Percentiles rank a stretch among this genome's conserved stretches.
Conservation (phyloP, 2,329 filamentous ascomycete genomes). For the Fusarium phyllophilum region DNA sequence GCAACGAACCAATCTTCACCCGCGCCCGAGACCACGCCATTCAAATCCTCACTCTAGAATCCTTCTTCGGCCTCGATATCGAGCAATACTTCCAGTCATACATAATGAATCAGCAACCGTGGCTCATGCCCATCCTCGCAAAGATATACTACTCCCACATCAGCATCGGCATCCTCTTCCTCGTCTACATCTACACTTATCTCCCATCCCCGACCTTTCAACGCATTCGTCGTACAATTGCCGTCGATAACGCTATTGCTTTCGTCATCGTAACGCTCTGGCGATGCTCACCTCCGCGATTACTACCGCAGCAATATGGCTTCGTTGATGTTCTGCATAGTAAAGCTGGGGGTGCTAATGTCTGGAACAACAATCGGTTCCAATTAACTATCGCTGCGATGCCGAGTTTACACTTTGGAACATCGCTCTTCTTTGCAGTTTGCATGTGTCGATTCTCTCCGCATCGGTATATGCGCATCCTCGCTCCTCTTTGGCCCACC, state of each 20-base stretch:
- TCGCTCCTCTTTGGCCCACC: conserved; percentile 56
- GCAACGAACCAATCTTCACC: conserved; percentile 51
- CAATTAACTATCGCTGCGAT: conserved; percentile 61
- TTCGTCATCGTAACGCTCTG: conserved; percentile 59
- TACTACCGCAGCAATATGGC: conserved; percentile 58
- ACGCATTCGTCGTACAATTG: conserved; percentile 57
- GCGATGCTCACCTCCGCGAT: conserved; percentile 59
- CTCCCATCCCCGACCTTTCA: conserved; percentile 53
- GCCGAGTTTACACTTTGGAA: conserved; percentile 60
- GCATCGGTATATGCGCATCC: conserved; percentile 48
- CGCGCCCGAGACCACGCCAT: conserved; percentile 53
- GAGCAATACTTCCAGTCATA: conserved; percentile 54
- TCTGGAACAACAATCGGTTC: conserved; percentile 58
- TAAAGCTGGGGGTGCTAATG: conserved; percentile 40
- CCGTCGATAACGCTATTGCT: conserved; percentile 59
- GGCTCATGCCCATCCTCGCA: conserved; percentile 53
- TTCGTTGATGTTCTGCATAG: conserved; percentile 58
- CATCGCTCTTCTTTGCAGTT: conserved; percentile 50
- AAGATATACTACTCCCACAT: conserved; percentile 60
- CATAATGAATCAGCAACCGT: conserved; percentile 49
- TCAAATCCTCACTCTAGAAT: conserved; percentile 53
- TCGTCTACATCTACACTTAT: conserved; percentile 60
- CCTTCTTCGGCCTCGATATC: conserved; percentile 50
- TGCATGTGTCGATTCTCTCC: conserved; percentile 53
- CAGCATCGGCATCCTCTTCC: conserved; percentile 56